Evolutionary conservation across 2,329 filamentous ascomycete genomes (phyloP).

Genomic region (Colletotrichum tofieldiae): DNA sequence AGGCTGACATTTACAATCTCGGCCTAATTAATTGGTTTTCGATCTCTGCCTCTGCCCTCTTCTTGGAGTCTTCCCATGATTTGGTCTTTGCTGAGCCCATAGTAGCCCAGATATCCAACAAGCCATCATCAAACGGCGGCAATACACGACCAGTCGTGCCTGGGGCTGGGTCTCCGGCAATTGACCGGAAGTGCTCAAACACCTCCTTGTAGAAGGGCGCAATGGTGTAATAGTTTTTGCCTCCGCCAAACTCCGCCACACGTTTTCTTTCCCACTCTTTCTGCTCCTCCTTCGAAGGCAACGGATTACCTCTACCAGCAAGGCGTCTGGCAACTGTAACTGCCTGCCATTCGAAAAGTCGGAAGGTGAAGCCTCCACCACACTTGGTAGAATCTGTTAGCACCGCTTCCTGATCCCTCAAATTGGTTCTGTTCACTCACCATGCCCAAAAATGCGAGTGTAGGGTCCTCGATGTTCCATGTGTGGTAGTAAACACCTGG

Average conservation of each 20-base stretch:
- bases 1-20: not conserved
- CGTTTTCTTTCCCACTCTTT: slow-evolving; percentile 52
- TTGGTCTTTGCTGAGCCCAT: slow-evolving; percentile 51
- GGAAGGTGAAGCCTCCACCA: slow-evolving; percentile 55
- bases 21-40: slow-evolving; percentile 10
- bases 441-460: slow-evolving; percentile 54
- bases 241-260: slow-evolving; percentile 49
- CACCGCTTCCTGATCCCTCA: not conserved
- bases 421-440: slow-evolving; percentile 45
- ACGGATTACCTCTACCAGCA: slow-evolving; percentile 49
- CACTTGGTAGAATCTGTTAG: slow-evolving; percentile 44
- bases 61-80: slow-evolving; percentile 49
- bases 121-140: slow-evolving; percentile 59
- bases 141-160: slow-evolving; percentile 57
- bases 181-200: slow-evolving; percentile 56
- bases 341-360: slow-evolving; percentile 57
- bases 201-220: slow-evolving; percentile 55
- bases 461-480: slow-evolving; percentile 54
- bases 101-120: slow-evolving; percentile 52
- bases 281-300: slow-evolving; percentile 50
- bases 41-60: slow-evolving; percentile 48
- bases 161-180: slow-evolving; percentile 59
- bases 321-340: slow-evolving; percentile 55
- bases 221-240: slow-evolving; percentile 53
- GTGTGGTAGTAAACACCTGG: slow-evolving; percentile 56